phyloP scores from a whole-genome alignment of 2,329 filamentous ascomycete genomes.

The Monilinia aucupariae region DNA sequence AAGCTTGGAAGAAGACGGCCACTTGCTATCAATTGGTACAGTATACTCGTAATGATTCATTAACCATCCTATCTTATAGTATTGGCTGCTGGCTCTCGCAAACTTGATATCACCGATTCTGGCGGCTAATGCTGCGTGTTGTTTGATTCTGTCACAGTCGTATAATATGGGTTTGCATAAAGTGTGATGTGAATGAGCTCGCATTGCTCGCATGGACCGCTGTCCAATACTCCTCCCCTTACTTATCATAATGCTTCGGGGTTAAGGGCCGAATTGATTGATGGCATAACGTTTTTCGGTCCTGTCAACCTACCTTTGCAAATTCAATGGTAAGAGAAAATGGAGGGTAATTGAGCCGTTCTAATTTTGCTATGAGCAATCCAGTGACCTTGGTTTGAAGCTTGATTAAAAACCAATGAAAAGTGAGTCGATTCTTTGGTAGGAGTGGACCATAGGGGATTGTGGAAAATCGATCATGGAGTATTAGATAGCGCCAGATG shows the following conservation, averaged over 20 bases:
- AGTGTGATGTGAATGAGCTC: constrained; percentile 10
- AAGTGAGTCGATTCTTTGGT: neutral
- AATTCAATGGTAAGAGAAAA: neutral
- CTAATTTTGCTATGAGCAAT: neutral
- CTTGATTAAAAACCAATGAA: neutral
- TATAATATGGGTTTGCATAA: constrained; percentile 9
- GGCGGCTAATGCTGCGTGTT: neutral
- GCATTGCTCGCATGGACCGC: constrained; percentile 11
- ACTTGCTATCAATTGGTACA: constrained; percentile 15
- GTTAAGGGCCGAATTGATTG: constrained; percentile 14
- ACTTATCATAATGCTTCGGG: constrained; percentile 13
- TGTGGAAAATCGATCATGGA: neutral
- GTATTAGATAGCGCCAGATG: neutral
- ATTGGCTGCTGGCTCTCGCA: constrained; percentile 3
- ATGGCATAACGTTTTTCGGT: constrained; percentile 1
- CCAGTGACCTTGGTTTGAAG: neutral
- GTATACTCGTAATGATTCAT: neutral
- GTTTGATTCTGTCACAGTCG: constrained; percentile 9
- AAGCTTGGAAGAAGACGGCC: constrained; percentile 13
- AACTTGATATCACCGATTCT: neutral
- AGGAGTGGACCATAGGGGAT: neutral
- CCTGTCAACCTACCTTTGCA: neutral
- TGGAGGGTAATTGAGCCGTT: neutral
- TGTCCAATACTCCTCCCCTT: constrained; percentile 5
- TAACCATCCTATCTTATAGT: neutral